Conservation (phyloP, 371 early-diverging fungal species). For the Syncephalastrum contaminatum region DNA sequence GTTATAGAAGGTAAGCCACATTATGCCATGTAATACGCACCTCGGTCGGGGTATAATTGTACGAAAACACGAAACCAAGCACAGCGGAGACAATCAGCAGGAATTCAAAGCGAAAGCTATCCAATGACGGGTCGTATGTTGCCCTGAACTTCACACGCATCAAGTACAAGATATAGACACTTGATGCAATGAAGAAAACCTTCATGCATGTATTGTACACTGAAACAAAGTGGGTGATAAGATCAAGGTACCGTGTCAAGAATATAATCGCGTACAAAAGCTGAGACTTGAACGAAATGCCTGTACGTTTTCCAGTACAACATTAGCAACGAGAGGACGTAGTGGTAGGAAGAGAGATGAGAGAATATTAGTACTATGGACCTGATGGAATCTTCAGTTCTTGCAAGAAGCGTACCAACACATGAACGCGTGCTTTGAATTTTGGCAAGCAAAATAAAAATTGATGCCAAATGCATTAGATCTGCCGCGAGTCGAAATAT, state of each 20-base stretch:
- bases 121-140: conserved; percentile 89
- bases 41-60: conserved; percentile 69
- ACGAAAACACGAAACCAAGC: conserved; percentile 71
- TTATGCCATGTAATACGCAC: conserved; percentile 11
- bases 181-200: conserved; percentile 86
- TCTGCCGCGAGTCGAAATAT: conserved; percentile 90
- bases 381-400: too few species aligned
- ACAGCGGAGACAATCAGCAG: conserved; percentile 69
- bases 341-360: too few species aligned
- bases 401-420: conserved; percentile 67
- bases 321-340: conserved; percentile 3
- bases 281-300: conserved; percentile 98
- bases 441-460: conserved; percentile 86
- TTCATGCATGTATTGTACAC: conserved; percentile 97
- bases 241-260: conserved; percentile 92
- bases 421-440: conserved; percentile 82
- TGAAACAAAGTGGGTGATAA: conserved; percentile 72
- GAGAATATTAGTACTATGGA: too few species aligned
- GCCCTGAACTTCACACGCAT: conserved; percentile 88
- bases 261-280: conserved; percentile 92
- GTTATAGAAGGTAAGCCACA: neutral
- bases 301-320: conserved; percentile 37
- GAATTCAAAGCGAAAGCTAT: conserved; percentile 90
- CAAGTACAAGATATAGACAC: conserved; percentile 87
- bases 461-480: conserved; percentile 92